Conservation (phyloP, 192 early-diverging fungal species). For the Blastocladiella britannica region DNA sequence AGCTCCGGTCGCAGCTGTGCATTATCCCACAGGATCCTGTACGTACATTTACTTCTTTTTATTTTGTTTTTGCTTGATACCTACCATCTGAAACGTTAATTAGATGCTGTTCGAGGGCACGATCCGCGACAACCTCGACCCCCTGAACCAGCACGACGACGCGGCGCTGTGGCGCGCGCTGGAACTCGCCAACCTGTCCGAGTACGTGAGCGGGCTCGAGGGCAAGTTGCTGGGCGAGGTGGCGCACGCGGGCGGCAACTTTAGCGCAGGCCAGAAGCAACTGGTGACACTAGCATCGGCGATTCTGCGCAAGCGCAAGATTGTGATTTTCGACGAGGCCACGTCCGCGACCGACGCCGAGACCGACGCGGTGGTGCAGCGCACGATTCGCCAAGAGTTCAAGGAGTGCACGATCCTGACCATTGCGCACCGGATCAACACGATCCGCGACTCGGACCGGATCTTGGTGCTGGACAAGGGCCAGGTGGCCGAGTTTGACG, state of each 20-base stretch:
- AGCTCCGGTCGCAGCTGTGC: conserved; percentile 5
- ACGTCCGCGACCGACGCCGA: too few relatives aligned
- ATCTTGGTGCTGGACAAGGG: conserved; percentile 19
- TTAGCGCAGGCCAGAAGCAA: too few relatives aligned
- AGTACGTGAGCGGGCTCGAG: conserved; percentile 12
- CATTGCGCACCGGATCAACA: conserved; percentile 23
- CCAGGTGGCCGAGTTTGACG: conserved; percentile 23
- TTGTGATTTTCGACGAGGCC: too few relatives aligned
- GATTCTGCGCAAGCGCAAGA: too few relatives aligned
- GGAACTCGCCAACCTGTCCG: conserved; percentile 8
- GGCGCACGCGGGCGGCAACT: too few relatives aligned
- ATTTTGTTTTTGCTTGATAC: too few relatives aligned
- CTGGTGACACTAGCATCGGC: too few relatives aligned
- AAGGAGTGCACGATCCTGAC: conserved; percentile 26
- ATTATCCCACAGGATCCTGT: conserved; percentile 43
- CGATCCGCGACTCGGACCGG: conserved; percentile 25
- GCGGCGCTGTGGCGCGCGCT: background rate
- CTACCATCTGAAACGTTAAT: too few relatives aligned
- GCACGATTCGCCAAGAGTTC: conserved; percentile 27
- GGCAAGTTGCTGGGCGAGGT: too few relatives aligned
- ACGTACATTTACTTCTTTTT: too few relatives aligned
- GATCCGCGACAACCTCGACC: background rate
- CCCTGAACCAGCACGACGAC: background rate
- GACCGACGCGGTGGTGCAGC: conserved; percentile 26
- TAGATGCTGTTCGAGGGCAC: background rate